Conservation (phyloP, 495 filamentous ascomycete genomes). For the Talaromyces adpressus region DNA sequence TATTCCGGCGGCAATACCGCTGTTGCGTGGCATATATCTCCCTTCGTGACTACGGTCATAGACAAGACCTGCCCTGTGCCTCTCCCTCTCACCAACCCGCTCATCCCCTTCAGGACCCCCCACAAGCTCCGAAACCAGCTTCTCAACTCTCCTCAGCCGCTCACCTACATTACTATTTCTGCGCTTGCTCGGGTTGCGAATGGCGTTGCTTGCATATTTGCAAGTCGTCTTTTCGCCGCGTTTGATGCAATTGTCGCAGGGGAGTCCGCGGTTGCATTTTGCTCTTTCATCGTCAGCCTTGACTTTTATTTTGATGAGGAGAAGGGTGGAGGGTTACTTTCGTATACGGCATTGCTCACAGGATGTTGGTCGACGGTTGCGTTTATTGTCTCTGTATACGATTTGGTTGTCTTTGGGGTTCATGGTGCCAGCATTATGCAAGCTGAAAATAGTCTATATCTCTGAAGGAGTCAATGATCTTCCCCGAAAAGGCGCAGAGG, state of each 20-base stretch:
- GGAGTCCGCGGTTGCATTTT: conserved; percentile 38
- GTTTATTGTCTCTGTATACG: conserved; percentile 16
- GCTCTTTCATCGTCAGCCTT: conserved; percentile 21
- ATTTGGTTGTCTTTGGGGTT: neutral
- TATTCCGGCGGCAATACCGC: neutral
- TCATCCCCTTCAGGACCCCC: neutral
- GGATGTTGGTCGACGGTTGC: conserved; percentile 32
- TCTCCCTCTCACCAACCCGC: conserved; percentile 25
- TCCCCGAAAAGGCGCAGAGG: neutral
- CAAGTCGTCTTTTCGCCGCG: conserved; percentile 34
- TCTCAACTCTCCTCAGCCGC: conserved; percentile 45
- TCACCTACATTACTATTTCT: conserved; percentile 38
- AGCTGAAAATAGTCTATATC: neutral
- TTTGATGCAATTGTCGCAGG: conserved; percentile 38
- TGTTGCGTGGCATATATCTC: neutral
- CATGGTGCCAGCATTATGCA: neutral
- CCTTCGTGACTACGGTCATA: conserved; percentile 9
- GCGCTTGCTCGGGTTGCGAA: conserved; percentile 27
- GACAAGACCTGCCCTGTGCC: conserved; percentile 9
- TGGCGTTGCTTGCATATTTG: conserved; percentile 34
- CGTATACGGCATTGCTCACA: conserved; percentile 33
- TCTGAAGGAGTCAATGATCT: neutral
- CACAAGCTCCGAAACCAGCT: conserved; percentile 32
- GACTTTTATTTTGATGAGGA: too few species aligned
- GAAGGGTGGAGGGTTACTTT: conserved; percentile 19